Conservation (phyloP, 495 filamentous ascomycete species). For the Chaetomium tenue region DNA sequence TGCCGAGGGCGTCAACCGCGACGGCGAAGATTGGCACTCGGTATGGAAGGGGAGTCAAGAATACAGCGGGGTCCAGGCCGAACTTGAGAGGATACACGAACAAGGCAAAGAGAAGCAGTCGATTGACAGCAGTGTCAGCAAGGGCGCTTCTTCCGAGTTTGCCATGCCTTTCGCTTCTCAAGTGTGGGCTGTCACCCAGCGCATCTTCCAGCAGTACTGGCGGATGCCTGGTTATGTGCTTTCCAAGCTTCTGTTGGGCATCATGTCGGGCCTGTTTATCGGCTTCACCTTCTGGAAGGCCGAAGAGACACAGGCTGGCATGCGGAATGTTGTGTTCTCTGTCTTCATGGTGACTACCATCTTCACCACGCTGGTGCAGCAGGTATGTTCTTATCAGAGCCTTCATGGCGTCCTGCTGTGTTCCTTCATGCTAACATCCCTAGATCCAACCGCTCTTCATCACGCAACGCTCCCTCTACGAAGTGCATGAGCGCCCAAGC, state of each 20-base stretch:
- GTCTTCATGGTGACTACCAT: conserved; percentile 72
- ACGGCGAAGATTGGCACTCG: conserved; percentile 72
- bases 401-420: no score
- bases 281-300: conserved; percentile 75
- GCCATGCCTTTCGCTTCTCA: conserved; percentile 42
- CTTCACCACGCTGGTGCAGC: conserved; percentile 60
- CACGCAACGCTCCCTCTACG: conserved; percentile 62
- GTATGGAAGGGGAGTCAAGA: conserved; percentile 71
- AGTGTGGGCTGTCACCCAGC: conserved; percentile 45
- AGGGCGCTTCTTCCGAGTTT: conserved; percentile 27
- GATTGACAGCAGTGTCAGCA: not conserved
- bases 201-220: conserved; percentile 77
- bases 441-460: conserved; percentile 68
- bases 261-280: conserved; percentile 58
- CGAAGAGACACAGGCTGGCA: conserved; percentile 55
- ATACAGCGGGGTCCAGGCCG: conserved; percentile 58
- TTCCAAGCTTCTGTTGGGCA: conserved; percentile 49
- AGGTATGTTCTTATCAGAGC: conserved; percentile 27
- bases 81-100: conserved; percentile 47
- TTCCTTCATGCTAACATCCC: not conserved
- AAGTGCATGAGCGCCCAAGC: conserved; percentile 65
- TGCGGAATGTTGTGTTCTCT: conserved; percentile 65
- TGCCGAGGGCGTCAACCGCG: conserved; percentile 53
- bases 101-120: not conserved
- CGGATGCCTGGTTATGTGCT: conserved; percentile 71